Evolutionary conservation across 1,139 yeast genomes (phyloP), one percentile per base, ranked within the genome.

Genomic region (Debaryomyces coudertii): DNA sequence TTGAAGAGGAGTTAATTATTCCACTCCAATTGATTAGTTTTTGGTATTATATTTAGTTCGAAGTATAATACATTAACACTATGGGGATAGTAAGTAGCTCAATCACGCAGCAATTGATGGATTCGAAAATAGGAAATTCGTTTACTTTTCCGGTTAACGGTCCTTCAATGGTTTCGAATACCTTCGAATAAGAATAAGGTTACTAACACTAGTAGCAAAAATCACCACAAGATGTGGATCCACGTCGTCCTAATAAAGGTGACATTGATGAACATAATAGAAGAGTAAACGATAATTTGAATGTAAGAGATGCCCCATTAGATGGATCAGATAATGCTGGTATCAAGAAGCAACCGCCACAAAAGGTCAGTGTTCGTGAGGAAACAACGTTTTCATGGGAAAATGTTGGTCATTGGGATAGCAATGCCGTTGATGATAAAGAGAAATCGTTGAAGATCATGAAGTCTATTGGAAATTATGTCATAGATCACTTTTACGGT

Each of bases 401-500:
- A 44, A 60, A 66, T 27, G 69, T 75, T 18, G 80, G 77, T n/a
- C 57, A 63, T 29, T 75, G 80, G 80, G 65, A 68, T 38, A 41
- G 53, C 3, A 54, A 53, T 8, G 49, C 52, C 6, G 28, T 31
- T 31, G 27, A 43, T 4, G 73, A 71, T 47, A 74, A 73, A 47
- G 39, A 44, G 29, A 47, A 57, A 12, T 53, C 66, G 8, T 60
- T 72, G 50, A 49, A 58, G 30, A 51, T 52, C 22, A 48, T 68
- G 40, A 66, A 64, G 46, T 51, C 54, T 24, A 59, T 85, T 34
- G 83, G 81, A 58, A 68, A 77, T n/a, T 87, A 84, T 53, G 80
- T 87, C 30, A 60, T 74, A 45, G 92, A 87, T 63, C 85, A 79
- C 48, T 84, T 84, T 57, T 82, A 77, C 55, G 81, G 85, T 16